A percentile compares a stretch with the other conserved stretches of the same genome.
Conservation (phyloP, 2,329 filamentous ascomycete species). For the Colletotrichum plurivorum region DNA sequence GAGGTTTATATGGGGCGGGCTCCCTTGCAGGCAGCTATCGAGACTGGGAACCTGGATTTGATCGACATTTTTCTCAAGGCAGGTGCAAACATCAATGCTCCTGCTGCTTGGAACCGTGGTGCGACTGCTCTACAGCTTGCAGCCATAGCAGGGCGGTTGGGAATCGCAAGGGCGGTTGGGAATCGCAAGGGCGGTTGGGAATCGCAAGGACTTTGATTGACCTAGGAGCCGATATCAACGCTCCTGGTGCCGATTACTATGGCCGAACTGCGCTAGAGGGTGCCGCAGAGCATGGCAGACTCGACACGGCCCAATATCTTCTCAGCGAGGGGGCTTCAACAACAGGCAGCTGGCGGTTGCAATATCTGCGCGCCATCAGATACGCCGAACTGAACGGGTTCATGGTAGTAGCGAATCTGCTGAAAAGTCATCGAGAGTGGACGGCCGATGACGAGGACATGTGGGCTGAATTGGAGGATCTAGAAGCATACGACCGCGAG, state of each 20-base stretch:
- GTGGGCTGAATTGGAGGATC: not conserved
- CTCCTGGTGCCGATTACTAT: not conserved
- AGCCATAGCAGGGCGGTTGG: not conserved
- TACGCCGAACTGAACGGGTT: not conserved
- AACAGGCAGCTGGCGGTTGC: not conserved
- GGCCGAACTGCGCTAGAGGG: slow-evolving; percentile 19
- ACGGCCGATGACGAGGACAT: not conserved
- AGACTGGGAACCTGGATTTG: not conserved
- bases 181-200: not conserved
- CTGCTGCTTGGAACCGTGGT: accelerated
- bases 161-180: not conserved
- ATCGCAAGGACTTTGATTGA: slow-evolving; percentile 5
- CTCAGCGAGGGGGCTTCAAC: not conserved
- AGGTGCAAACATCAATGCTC: not conserved
- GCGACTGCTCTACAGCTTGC: slow-evolving; percentile 18
- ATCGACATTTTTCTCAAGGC: not conserved
- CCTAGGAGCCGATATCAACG: not conserved
- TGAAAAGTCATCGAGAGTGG: slow-evolving; percentile 2
- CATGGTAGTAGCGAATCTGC: not conserved
- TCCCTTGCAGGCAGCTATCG: not conserved
- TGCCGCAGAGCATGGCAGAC: slow-evolving; percentile 13
- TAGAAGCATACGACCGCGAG: no score
- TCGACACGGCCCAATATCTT: slow-evolving; percentile 6
- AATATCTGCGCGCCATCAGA: slow-evolving; percentile 17
- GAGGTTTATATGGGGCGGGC: accelerated